Conservation (phyloP, 1,284 basidiomycete species). For the Rhodotorula sp. region DNA sequence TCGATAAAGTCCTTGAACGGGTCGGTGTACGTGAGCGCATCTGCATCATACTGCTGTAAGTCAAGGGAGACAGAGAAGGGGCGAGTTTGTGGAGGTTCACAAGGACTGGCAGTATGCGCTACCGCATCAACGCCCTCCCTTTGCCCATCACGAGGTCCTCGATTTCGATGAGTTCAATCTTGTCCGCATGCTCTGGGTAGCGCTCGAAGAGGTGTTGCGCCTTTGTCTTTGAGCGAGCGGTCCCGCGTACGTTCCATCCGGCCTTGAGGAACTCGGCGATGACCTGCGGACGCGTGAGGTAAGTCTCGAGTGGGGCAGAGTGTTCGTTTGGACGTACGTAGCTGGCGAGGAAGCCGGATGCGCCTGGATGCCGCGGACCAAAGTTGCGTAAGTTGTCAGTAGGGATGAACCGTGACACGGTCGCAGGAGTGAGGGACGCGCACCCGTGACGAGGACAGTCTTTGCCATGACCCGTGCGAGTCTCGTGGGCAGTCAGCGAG, state of each 20-base stretch:
- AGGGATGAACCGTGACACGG: too few relatives aligned
- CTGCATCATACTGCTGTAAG: slow-evolving; percentile 2
- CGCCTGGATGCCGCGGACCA: slow-evolving; percentile 12
- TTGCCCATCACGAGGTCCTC: slow-evolving; percentile 48
- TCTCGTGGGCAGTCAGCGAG: neutral
- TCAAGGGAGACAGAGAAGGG: slow-evolving; percentile 17
- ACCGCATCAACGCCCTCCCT: slow-evolving; percentile 42
- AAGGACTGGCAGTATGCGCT: slow-evolving; percentile 42
- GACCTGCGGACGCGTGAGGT: slow-evolving; percentile 8
- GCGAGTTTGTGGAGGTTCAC: slow-evolving; percentile 38
- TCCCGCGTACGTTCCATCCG: slow-evolving; percentile 39
- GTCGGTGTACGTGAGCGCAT: slow-evolving; percentile 44
- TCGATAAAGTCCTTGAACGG: slow-evolving; percentile 47
- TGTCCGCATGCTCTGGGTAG: slow-evolving; percentile 24
- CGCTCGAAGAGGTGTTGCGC: slow-evolving; percentile 24
- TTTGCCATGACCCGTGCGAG: slow-evolving; percentile 5
- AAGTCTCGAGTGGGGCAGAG: too few relatives aligned
- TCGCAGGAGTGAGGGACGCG: neutral
- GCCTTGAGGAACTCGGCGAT: slow-evolving; percentile 33
- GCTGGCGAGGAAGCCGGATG: slow-evolving; percentile 34
- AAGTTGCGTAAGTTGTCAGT: neutral
- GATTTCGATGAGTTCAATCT: slow-evolving; percentile 42
- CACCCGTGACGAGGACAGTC: slow-evolving; percentile 32
- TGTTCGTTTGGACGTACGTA: slow-evolving; percentile 31
- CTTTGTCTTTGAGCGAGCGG: slow-evolving; percentile 31